These are phyloP conservation scores for Pestalotiopsis sp. DNA, from an alignment of 2,329 filamentous ascomycete species.

Conservation along the genomic window DNA sequence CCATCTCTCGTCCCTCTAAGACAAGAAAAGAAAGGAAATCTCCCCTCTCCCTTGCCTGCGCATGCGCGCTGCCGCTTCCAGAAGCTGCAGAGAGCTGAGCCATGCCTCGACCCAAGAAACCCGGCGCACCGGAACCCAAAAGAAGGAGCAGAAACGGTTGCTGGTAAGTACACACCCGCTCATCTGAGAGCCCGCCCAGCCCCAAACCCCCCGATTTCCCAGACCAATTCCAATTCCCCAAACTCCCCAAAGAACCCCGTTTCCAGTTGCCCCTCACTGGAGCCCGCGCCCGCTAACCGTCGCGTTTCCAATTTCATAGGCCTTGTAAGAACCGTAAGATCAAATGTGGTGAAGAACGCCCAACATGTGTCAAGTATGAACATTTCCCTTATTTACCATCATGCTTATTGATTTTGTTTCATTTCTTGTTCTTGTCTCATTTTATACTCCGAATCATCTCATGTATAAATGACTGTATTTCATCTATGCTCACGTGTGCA, in stretches of 20 bases:
- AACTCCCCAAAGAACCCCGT: neutral
- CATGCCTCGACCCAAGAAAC: conserved; percentile 47
- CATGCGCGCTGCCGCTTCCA: neutral
- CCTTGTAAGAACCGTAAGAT: conserved; percentile 79
- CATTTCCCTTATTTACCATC: neutral
- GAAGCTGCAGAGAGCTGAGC: neutral
- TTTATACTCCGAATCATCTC: neutral
- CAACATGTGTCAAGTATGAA: conserved; percentile 65
- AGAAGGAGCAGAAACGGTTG: conserved; percentile 48
- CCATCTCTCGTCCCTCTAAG: neutral
- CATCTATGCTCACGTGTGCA: neutral
- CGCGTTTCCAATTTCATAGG: conserved; percentile 45
- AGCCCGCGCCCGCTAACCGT: neutral
- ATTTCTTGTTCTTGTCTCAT: neutral
- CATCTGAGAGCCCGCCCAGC: neutral
- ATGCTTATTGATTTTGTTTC: neutral
- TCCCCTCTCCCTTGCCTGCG: neutral
- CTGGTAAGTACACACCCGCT: conserved; percentile 36
- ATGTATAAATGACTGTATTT: neutral
- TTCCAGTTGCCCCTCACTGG: conserved; percentile 8
- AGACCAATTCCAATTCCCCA: neutral
- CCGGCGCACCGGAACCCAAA: conserved; percentile 46
- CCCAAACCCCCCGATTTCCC: neutral
- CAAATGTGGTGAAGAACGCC: conserved; percentile 81
- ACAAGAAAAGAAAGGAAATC: neutral